These are phyloP conservation scores for Penicillium angulare DNA, from an alignment of 495 filamentous ascomycete species.

Conservation along the genomic window DNA sequence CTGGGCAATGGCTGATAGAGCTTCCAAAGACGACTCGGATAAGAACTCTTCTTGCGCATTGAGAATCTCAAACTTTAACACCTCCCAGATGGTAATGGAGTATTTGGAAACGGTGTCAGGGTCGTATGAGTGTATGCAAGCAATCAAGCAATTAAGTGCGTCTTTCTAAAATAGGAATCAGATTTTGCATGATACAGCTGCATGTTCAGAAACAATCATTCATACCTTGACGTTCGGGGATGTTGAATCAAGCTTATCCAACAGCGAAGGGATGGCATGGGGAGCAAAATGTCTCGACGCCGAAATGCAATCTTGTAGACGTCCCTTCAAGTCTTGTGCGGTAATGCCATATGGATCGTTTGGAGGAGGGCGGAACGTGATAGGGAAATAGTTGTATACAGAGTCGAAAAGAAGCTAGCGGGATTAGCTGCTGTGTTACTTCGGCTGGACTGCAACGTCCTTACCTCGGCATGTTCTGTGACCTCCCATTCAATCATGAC, in stretches of 20 bases:
- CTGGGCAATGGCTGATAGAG: conserved; percentile 54
- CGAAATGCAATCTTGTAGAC: conserved; percentile 70
- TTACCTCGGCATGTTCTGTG: conserved; percentile 58
- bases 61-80: conserved; percentile 74
- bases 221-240: conserved; percentile 69
- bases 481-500: conserved; percentile 75
- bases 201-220: background rate
- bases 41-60: conserved; percentile 72
- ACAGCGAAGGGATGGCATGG: conserved; percentile 64
- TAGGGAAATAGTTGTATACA: conserved; percentile 78
- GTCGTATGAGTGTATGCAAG: conserved; percentile 61
- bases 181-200: background rate
- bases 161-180: conserved; percentile 56
- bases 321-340: conserved; percentile 67
- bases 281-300: conserved; percentile 66
- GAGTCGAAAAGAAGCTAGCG: conserved; percentile 63
- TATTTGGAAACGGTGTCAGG: conserved; percentile 63
- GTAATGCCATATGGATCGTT: conserved; percentile 76
- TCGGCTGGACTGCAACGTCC: conserved; percentile 11
- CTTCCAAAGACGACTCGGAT: conserved; percentile 57
- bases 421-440: conserved; percentile 22
- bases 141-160: conserved; percentile 63
- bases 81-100: conserved; percentile 69
- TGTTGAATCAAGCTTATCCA: conserved; percentile 76
- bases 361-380: conserved; percentile 72